These are phyloP conservation scores for Coemansia sp. DNA, from an alignment of 192 early-diverging fungal genomes.

Conservation along the genomic window DNA sequence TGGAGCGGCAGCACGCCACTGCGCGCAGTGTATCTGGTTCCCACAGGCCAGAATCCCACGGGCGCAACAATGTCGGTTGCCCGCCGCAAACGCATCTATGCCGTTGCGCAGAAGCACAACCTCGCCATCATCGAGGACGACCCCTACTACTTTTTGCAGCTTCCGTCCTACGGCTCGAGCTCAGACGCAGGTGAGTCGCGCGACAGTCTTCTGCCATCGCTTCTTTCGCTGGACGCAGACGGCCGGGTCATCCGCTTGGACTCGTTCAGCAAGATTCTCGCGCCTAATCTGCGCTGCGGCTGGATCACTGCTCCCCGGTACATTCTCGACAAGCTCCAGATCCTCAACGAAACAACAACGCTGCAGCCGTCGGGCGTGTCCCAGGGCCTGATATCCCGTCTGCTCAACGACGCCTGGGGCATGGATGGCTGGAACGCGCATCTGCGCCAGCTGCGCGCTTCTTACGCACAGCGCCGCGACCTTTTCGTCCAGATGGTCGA, in stretches of 20 bases:
- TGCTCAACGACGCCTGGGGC: conserved; percentile 79
- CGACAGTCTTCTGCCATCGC: conserved; percentile 63
- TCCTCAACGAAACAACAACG: conserved; percentile 78
- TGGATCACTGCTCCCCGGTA: conserved; percentile 69
- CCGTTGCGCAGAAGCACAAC: conserved; percentile 70
- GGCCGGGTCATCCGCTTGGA: conserved; percentile 90
- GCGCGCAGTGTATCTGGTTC: conserved; percentile 73
- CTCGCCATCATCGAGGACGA: conserved; percentile 93
- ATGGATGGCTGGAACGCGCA: conserved; percentile 76
- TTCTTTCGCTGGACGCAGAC: conserved; percentile 86
- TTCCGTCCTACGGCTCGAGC: conserved; percentile 16
- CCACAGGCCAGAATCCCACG: conserved; percentile 87
- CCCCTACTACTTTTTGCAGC: conserved; percentile 91
- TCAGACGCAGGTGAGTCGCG: neutral
- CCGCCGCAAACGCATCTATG: conserved; percentile 77
- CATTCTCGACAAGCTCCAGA: conserved; percentile 74
- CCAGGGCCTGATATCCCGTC: conserved; percentile 70
- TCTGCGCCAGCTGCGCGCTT: conserved; percentile 61
- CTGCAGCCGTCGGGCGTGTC: conserved; percentile 85
- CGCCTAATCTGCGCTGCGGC: conserved; percentile 83
- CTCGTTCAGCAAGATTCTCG: conserved; percentile 89
- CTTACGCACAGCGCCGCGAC: conserved; percentile 72
- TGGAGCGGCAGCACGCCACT: conserved; percentile 54
- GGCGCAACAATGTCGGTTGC: conserved; percentile 76
- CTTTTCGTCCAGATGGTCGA: conserved; percentile 64